A percentile compares a stretch with the other conserved stretches of the same genome.
Evolutionary conservation across 805 yeast genomes (phyloP).

Genomic region (Zygosaccharomyces pseudorouxii): DNA sequence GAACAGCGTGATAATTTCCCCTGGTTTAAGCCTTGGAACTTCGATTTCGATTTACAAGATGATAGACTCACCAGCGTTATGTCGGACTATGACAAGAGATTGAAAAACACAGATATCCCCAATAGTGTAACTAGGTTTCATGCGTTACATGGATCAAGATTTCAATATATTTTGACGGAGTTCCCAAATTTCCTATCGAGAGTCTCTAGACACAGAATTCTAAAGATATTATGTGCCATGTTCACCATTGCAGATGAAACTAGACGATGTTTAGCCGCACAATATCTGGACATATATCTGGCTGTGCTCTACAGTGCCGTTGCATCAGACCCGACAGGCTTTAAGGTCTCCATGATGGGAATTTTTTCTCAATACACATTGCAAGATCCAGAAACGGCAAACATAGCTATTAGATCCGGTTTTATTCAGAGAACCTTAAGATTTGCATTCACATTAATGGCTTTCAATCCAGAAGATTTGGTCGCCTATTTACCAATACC

Average conservation of each 20-base stretch:
- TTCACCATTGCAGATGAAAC: slow-evolving; percentile 41
- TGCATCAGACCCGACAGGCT: slow-evolving; percentile 24
- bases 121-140: slow-evolving; percentile 16
- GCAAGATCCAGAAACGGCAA: slow-evolving; percentile 30
- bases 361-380: slow-evolving; percentile 31
- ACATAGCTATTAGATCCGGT: slow-evolving; percentile 25
- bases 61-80: slow-evolving; percentile 13
- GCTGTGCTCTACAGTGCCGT: slow-evolving; percentile 34
- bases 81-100: slow-evolving; percentile 22
- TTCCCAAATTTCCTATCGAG: slow-evolving; percentile 20
- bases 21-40: slow-evolving; percentile 31
- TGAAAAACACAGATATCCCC: slow-evolving; percentile 17
- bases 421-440: slow-evolving; percentile 30
- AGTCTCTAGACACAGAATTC: slow-evolving; percentile 17
- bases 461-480: slow-evolving; percentile 28
- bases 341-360: slow-evolving; percentile 26
- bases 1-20: slow-evolving; percentile 22
- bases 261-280: slow-evolving; percentile 49
- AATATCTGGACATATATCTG: slow-evolving; percentile 82
- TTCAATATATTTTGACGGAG: slow-evolving; percentile 37
- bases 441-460: slow-evolving; percentile 30
- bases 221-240: slow-evolving; percentile 21
- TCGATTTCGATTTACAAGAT: slow-evolving; percentile 16
- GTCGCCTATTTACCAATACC: slow-evolving; percentile 24
- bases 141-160: slow-evolving; percentile 39